These are phyloP conservation scores for Sideroxylon spinosum DNA, from an alignment of 179 eudicot genomes.

Conservation along the genomic window DNA sequence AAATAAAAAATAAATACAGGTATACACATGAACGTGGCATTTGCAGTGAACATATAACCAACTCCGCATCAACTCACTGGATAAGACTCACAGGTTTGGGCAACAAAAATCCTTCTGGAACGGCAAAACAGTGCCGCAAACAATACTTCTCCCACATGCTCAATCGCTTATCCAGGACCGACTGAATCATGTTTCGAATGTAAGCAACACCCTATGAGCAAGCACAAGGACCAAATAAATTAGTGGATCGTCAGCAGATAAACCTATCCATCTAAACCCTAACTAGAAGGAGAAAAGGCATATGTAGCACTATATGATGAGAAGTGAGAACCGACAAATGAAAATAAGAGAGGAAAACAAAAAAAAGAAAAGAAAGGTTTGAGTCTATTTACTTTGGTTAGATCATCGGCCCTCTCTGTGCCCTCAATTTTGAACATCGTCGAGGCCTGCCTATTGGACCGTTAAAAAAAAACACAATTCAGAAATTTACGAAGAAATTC, in stretches of 20 bases:
- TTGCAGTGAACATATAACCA: not conserved
- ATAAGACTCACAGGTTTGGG: conserved; percentile 49
- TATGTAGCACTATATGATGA: too few species aligned
- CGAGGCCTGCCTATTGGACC: conserved; percentile 55
- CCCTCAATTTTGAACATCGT: conserved; percentile 43
- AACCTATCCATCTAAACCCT: not conserved
- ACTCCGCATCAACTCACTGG: too few species aligned
- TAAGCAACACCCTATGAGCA: conserved; percentile 51
- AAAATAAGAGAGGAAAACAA: not conserved
- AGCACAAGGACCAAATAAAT: not conserved
- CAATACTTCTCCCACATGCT: conserved; percentile 73
- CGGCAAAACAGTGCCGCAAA: conserved; percentile 54
- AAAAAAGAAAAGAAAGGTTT: not conserved
- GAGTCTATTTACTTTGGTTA: conserved; percentile 38
- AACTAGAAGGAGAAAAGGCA: not conserved
- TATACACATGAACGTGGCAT: not conserved
- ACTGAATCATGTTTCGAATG: conserved; percentile 41
- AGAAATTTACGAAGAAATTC: not conserved
- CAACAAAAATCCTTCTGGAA: conserved; percentile 63
- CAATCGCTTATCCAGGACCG: conserved; percentile 53
- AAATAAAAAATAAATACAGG: not conserved
- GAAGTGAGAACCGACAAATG: not conserved
- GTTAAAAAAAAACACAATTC: conserved; percentile 3
- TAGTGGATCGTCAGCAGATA: not conserved
- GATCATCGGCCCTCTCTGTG: conserved; percentile 54